phyloP scores from a whole-genome alignment of 1,284 basidiomycete species.

The Irpex lacteus region DNA sequence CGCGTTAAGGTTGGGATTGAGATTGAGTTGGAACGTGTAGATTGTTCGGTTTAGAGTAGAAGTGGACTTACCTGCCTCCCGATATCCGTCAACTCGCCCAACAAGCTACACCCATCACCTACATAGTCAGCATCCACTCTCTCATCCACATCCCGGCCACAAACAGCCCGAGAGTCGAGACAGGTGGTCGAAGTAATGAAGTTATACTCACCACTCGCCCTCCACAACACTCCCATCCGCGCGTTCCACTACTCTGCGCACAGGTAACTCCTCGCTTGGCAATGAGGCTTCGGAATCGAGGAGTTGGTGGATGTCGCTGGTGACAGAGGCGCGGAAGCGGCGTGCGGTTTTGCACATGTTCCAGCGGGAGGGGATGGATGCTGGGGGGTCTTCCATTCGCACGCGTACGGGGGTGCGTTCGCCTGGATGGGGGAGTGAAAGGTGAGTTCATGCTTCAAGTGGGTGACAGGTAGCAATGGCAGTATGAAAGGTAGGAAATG shows the following conservation, averaged over 20 bases:
- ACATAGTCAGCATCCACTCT: neutral
- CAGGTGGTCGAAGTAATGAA: no score
- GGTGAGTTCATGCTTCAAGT: no score
- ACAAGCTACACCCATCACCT: constrained; percentile 41
- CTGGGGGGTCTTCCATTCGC: constrained; percentile 58
- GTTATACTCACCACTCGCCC: constrained; percentile 58
- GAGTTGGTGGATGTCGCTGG: constrained; percentile 23
- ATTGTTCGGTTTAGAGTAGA: neutral
- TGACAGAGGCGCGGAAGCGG: constrained; percentile 50
- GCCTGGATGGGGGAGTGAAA: constrained; percentile 35
- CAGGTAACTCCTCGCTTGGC: constrained; percentile 20
- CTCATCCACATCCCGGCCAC: neutral
- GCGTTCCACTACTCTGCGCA: constrained; percentile 51
- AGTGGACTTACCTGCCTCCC: constrained; percentile 54
- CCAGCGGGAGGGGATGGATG: constrained; percentile 70
- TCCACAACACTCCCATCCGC: constrained; percentile 49
- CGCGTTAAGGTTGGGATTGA: neutral
- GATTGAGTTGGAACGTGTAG: neutral
- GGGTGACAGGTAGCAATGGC: no score
- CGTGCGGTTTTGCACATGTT: constrained; percentile 60
- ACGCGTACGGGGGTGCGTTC: constrained; percentile 73
- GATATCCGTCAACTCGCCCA: constrained; percentile 79
- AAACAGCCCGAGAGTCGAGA: no score
- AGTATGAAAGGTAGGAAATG: no score
- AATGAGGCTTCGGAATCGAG: neutral